phyloP scores from a whole-genome alignment of 2,329 filamentous ascomycete species.

The Colletotrichum orbiculare region DNA sequence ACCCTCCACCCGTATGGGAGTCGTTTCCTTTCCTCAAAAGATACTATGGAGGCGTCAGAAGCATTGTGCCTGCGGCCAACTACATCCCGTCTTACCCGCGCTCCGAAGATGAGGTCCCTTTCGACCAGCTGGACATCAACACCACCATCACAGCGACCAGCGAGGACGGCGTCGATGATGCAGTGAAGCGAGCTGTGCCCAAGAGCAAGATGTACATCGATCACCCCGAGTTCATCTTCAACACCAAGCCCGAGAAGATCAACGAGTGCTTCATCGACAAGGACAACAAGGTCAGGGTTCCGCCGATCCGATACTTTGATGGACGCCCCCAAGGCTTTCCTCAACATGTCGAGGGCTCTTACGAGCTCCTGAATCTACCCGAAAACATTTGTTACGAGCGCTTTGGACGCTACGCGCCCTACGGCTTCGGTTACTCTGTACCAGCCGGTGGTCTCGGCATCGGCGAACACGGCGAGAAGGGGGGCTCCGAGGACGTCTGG shows the following conservation, averaged over 20 bases:
- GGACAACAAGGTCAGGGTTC: conserved; percentile 72
- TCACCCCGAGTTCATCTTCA: conserved; percentile 51
- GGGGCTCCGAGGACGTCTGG: conserved; percentile 86
- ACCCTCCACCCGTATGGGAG: conserved; percentile 81
- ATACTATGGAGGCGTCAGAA: conserved; percentile 89
- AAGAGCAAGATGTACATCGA: conserved; percentile 64
- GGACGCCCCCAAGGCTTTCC: conserved; percentile 89
- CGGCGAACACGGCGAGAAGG: conserved; percentile 85
- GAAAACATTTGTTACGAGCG: conserved; percentile 94
- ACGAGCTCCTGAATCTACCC: conserved; percentile 80
- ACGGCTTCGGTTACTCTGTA: conserved; percentile 87
- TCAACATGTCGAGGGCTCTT: conserved; percentile 86
- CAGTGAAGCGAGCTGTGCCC: conserved; percentile 49
- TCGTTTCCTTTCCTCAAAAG: conserved; percentile 85
- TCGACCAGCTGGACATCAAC: conserved; percentile 53
- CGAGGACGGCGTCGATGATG: conserved; percentile 42
- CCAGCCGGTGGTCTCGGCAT: conserved; percentile 84
- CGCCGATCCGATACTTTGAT: conserved; percentile 77
- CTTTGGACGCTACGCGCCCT: conserved; percentile 87
- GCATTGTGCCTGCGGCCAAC: conserved; percentile 71
- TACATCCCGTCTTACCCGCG: conserved; percentile 86
- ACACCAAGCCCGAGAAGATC: conserved; percentile 60
- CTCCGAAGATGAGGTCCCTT: conserved; percentile 66
- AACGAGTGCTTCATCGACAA: conserved; percentile 83
- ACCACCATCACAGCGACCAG: conserved; percentile 41